A percentile compares a stretch with the other conserved stretches of the same genome.
phyloP scores from a whole-genome alignment of 73 alveolate species.

The Paramecium caudatum region DNA sequence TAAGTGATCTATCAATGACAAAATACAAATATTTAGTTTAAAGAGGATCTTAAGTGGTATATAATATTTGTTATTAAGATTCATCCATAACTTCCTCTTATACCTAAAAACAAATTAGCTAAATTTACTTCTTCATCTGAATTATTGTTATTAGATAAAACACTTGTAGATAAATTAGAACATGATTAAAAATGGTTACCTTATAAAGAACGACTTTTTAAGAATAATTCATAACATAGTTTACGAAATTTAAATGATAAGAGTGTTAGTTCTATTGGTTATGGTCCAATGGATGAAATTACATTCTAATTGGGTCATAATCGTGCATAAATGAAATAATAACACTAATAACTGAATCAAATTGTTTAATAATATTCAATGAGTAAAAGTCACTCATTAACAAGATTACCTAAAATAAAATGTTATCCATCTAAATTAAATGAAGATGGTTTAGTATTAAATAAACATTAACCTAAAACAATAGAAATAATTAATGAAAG shows the following conservation, averaged over 20 bases:
- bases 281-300: slow-evolving; percentile 48
- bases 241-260: slow-evolving; percentile 1
- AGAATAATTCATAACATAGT: slow-evolving; percentile 52
- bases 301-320: slow-evolving; percentile 42
- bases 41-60: slow-evolving; percentile 45
- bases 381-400: background rate
- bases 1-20: slow-evolving; percentile 46
- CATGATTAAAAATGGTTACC: slow-evolving; percentile 23
- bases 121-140: slow-evolving; percentile 11
- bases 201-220: slow-evolving; percentile 8
- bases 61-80: background rate
- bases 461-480: slow-evolving; percentile 12
- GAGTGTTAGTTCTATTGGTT: background rate
- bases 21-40: slow-evolving; percentile 41
- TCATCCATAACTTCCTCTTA: background rate
- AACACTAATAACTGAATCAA: background rate
- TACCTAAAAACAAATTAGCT: background rate
- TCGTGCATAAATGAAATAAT: background rate
- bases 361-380: background rate
- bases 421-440: slow-evolving; percentile 63
- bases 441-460: slow-evolving; percentile 48
- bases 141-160: background rate
- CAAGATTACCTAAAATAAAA: slow-evolving; percentile 6
- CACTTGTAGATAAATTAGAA: slow-evolving; percentile 24
- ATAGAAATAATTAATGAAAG: slow-evolving; percentile 21